A percentile compares a stretch with the other conserved stretches of the same genome.
Conservation (phyloP, 2,329 filamentous ascomycete species). For the Aulographum hederae region DNA sequence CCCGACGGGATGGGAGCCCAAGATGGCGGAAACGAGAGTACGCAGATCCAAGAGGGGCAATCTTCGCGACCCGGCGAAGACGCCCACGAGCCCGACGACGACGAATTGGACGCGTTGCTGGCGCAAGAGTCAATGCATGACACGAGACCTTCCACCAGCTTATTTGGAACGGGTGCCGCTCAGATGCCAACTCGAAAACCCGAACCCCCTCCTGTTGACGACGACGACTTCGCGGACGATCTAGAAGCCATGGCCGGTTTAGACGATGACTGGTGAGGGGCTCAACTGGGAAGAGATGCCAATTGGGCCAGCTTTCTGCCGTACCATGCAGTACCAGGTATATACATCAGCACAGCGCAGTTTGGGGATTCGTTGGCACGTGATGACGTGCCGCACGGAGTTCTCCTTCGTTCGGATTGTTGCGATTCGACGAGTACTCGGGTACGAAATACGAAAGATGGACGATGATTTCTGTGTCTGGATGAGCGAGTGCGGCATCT, state of each 20-base stretch:
- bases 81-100: conserved; percentile 27
- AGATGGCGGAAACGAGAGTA: background rate
- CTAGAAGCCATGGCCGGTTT: conserved; percentile 21
- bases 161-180: background rate
- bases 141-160: conserved; percentile 4
- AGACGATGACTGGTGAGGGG: conserved; percentile 10
- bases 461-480: too few relatives aligned
- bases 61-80: too few relatives aligned
- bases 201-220: conserved; percentile 4
- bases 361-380: too few relatives aligned
- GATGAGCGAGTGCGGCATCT: too few relatives aligned
- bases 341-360: too few relatives aligned
- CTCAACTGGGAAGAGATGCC: background rate
- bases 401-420: too few relatives aligned
- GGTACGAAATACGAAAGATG: too few relatives aligned
- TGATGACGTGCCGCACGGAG: too few relatives aligned
- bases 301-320: too few relatives aligned
- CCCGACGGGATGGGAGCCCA: background rate
- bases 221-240: conserved; percentile 19
- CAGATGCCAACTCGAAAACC: background rate
- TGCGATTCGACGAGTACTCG: too few relatives aligned
- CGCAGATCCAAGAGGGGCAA: too few relatives aligned
- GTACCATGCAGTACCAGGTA: too few relatives aligned
- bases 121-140: conserved; percentile 22
- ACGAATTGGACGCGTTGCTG: conserved; percentile 36